Base-by-base conservation (phyloP, 805 yeast genomes). In the Saccharomycopsis malanga region DNA sequence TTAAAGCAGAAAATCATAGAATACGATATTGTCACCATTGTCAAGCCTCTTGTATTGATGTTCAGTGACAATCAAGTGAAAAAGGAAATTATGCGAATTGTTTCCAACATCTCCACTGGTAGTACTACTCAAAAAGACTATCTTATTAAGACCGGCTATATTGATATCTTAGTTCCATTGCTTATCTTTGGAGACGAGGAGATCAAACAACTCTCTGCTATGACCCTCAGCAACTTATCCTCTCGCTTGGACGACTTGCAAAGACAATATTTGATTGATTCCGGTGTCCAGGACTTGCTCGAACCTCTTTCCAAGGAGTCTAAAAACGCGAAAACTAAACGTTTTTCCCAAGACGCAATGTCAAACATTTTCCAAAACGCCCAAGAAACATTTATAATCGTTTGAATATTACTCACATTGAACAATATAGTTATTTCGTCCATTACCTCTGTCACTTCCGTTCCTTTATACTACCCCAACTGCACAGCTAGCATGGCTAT, bases 131-230 rank as follows among this genome's bases (percentile, higher is more conserved):
- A 51, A 34, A 25, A 34, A 25, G 34, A 42, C 15, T 48, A 48
- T 17, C 38, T 51, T 22, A 44, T 51, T n/a, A 21, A 39, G 4
- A 29, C 41, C 4, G 52, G 52, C 6, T 51, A 51, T 42, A 45
- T 51, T 34, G 54, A 51, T 21, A 39, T 51, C 10, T 45, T 51
- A 18, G 54, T 51, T 6, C 53, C 54, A 22, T 39, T 51, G 35
- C 23, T 51, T 15, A 48, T 48, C 14, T 51, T 51, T 27, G 54
- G 54, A 3, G 54, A 51, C 34, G 50, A 45, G 4, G 52, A 45
- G 3, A 45, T 48, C 40, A 51, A 51, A 29, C 43, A 48, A 25
- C 39, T 45, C 22, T 21, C 47, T n/a, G 30, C 50, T 10, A 34
- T 45, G 45, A 48, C 54, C 2, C 42, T 51, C 27, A 30, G 49